These are phyloP conservation scores for Penicillium tannophilum DNA, from an alignment of 495 filamentous ascomycete genomes.

Conservation along the genomic window DNA sequence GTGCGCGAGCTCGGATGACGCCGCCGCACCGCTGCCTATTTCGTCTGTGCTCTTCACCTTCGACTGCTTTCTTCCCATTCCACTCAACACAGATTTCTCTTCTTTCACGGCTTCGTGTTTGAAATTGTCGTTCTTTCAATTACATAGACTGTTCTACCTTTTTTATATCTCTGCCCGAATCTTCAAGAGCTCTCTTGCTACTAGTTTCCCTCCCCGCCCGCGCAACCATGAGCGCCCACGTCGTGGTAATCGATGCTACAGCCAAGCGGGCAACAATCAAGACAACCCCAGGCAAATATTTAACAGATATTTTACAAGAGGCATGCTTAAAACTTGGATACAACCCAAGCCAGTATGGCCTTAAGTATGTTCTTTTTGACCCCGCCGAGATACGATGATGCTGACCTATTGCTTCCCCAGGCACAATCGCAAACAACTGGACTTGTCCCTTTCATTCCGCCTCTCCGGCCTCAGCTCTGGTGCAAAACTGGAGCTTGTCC, in stretches of 20 bases:
- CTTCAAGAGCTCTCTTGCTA: not conserved
- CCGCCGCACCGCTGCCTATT: conserved; percentile 46
- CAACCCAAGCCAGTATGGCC: conserved; percentile 68
- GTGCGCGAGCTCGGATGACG: conserved; percentile 48
- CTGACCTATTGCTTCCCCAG: conserved; percentile 41
- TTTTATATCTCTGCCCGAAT: not conserved
- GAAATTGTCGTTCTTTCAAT: not conserved
- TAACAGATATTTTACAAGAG: conserved; percentile 83
- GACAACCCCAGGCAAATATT: conserved; percentile 73
- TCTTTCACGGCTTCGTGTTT: not conserved
- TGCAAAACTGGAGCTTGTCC: conserved; percentile 91
- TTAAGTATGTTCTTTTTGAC: conserved; percentile 64
- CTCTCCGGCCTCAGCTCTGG: conserved; percentile 82
- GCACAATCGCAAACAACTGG: conserved; percentile 78
- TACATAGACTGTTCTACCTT: not conserved
- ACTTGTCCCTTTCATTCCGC: conserved; percentile 82
- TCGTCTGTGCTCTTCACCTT: conserved; percentile 25
- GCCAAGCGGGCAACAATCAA: conserved; percentile 76
- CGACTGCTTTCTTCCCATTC: conserved; percentile 31
- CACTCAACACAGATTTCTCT: conserved; percentile 1
- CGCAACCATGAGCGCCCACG: conserved; percentile 75
- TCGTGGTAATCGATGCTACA: conserved; percentile 81
- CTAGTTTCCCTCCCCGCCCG: not conserved
- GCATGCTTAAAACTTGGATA: conserved; percentile 80
- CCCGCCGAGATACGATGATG: not conserved